These are phyloP conservation scores for Tolypocladium pustulatum DNA, from an alignment of 2,329 filamentous ascomycete species.

Conservation along the genomic window DNA sequence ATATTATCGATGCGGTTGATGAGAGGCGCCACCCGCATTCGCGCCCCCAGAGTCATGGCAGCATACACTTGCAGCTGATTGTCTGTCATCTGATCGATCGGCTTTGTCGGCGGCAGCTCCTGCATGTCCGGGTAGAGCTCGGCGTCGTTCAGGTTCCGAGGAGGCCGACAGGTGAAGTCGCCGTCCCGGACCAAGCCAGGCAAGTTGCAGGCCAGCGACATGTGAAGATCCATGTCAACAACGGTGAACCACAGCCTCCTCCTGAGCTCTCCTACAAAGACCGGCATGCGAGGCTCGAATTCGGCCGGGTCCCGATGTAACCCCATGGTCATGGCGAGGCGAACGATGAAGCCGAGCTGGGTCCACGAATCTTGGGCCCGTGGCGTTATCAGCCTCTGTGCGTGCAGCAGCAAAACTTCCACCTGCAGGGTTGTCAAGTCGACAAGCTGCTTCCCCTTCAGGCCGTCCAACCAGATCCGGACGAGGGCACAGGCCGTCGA, in stretches of 20 bases:
- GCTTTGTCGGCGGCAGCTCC: conserved; percentile 35
- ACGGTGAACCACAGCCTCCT: conserved; percentile 47
- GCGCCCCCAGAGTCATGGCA: conserved; percentile 35
- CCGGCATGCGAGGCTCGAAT: conserved; percentile 34
- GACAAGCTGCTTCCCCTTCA: conserved; percentile 40
- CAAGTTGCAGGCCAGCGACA: conserved; percentile 41
- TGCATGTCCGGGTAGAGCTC: conserved; percentile 37
- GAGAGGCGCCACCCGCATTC: conserved; percentile 39
- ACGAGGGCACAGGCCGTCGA: conserved; percentile 46
- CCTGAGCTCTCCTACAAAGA: conserved; percentile 42
- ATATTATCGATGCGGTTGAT: conserved; percentile 41
- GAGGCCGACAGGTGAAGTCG: conserved; percentile 42
- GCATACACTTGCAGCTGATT: conserved; percentile 45
- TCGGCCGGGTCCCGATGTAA: conserved; percentile 46
- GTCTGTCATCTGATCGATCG: conserved; percentile 41
- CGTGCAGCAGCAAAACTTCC: conserved; percentile 41
- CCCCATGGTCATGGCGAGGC: conserved; percentile 50
- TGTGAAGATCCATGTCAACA: conserved; percentile 44
- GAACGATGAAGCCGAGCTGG: conserved; percentile 42
- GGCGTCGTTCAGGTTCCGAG: conserved; percentile 41
- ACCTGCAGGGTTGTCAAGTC: conserved; percentile 44
- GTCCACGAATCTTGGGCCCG: conserved; percentile 42
- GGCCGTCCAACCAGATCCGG: conserved; percentile 39
- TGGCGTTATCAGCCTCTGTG: conserved; percentile 40
- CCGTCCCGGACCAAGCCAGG: conserved; percentile 40